These are phyloP conservation scores for Sclerotinia nivalis DNA, from an alignment of 2,329 filamentous ascomycete species.

Conservation along the genomic window DNA sequence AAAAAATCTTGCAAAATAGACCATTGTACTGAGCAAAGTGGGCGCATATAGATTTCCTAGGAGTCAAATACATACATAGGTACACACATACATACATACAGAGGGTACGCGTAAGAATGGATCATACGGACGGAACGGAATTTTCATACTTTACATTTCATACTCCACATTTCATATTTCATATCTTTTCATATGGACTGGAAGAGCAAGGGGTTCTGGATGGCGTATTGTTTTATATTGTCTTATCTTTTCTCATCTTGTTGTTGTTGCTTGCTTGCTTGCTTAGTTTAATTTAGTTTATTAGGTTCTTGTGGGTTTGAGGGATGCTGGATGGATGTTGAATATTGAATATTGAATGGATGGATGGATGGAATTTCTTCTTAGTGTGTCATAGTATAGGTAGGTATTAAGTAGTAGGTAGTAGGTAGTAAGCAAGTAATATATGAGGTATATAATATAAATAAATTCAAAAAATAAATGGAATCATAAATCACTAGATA, in stretches of 20 bases:
- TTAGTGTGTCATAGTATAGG: neutral
- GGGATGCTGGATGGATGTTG: no score
- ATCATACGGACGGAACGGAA: no score
- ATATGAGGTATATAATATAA: no score
- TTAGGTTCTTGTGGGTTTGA: no score
- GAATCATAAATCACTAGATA: no score
- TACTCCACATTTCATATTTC: neutral
- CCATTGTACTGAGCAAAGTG: neutral
- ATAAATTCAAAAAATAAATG: no score
- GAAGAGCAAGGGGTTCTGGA: neutral
- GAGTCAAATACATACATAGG: no score
- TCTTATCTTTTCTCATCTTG: no score
- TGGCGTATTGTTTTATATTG: neutral
- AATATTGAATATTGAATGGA: no score
- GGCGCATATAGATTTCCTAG: constrained; percentile 1
- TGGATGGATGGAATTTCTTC: neutral
- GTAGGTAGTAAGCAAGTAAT: neutral
- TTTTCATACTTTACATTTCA: neutral
- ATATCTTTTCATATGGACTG: neutral
- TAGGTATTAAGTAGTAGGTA: neutral
- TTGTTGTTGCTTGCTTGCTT: neutral
- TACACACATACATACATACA: no score
- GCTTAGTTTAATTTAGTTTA: no score
- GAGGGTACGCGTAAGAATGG: no score
- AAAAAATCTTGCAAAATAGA: neutral